phyloP scores from a whole-genome alignment of 805 yeast species.

The Suhomyces sp. region DNA sequence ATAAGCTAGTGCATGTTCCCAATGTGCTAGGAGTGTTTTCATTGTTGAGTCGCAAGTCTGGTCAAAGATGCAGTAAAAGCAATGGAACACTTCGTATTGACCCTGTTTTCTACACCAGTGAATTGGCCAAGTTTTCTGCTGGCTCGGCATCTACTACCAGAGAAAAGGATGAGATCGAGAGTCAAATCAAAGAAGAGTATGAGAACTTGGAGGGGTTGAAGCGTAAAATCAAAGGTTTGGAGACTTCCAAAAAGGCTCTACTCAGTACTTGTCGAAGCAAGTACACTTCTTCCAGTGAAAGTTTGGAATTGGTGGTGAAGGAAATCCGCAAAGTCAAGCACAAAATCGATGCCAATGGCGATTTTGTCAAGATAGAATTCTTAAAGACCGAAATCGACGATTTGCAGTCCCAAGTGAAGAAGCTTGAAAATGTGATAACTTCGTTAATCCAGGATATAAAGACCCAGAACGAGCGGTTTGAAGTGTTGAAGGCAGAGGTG shows the following conservation, averaged over 20 bases:
- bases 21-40: slow-evolving; percentile 45
- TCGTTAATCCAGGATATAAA: slow-evolving; percentile 24
- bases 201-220: slow-evolving; percentile 2
- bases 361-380: slow-evolving; percentile 40
- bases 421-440: slow-evolving; percentile 25
- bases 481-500: slow-evolving; percentile 7
- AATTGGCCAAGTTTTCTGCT: slow-evolving; percentile 27
- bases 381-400: slow-evolving; percentile 32
- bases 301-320: slow-evolving; percentile 11
- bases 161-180: slow-evolving; percentile 13
- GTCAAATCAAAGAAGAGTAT: slow-evolving; percentile 8
- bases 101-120: slow-evolving; percentile 46
- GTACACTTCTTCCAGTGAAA: slow-evolving; percentile 1
- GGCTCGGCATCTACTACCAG: slow-evolving; percentile 11
- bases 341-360: slow-evolving; percentile 44
- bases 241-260: slow-evolving; percentile 7
- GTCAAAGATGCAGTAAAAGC: slow-evolving; percentile 36
- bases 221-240: slow-evolving; percentile 4
- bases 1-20: slow-evolving; percentile 24
- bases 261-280: slow-evolving; percentile 10
- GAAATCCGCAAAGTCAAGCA: slow-evolving; percentile 25
- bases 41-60: slow-evolving; percentile 43
- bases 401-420: slow-evolving; percentile 23
- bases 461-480: slow-evolving; percentile 5
- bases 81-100: slow-evolving; percentile 49